Conservation (phyloP, 1,284 basidiomycete species). For the Ganoderma lucidum region DNA sequence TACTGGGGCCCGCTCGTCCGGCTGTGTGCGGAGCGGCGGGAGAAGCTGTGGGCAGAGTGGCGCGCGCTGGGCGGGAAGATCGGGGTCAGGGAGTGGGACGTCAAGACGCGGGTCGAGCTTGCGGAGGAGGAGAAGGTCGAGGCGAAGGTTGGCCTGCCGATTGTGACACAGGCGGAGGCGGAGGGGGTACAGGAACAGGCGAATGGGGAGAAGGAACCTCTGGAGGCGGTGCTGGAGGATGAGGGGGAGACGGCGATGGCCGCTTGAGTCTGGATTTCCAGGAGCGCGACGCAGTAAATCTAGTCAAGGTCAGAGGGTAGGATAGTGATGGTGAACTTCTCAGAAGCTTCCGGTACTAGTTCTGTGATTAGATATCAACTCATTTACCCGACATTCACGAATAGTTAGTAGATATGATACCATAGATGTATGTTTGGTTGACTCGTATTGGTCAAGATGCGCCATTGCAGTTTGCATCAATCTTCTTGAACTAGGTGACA, state of each 20-base stretch:
- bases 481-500: not conserved
- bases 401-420: not conserved
- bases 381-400: not conserved
- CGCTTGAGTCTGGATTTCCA: not conserved
- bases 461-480: not conserved
- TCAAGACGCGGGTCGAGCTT: conserved; percentile 47
- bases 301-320: not conserved
- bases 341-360: not conserved
- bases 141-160: not conserved
- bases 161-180: not conserved
- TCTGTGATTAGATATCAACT: not conserved
- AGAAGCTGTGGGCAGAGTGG: conserved; percentile 67
- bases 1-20: conserved; percentile 77
- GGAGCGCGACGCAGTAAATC: not conserved
- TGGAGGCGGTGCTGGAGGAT: not conserved
- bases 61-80: conserved; percentile 65
- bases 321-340: not conserved
- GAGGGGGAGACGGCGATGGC: not conserved
- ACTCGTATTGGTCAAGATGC: not conserved
- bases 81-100: conserved; percentile 79
- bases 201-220: not conserved
- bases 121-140: not conserved
- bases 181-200: not conserved
- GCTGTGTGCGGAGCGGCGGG: conserved; percentile 59
- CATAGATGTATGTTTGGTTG: not conserved